Evolutionary conservation across 768 basidiomycete species (phyloP).

Genomic region (Tephrocybe sp.): DNA sequence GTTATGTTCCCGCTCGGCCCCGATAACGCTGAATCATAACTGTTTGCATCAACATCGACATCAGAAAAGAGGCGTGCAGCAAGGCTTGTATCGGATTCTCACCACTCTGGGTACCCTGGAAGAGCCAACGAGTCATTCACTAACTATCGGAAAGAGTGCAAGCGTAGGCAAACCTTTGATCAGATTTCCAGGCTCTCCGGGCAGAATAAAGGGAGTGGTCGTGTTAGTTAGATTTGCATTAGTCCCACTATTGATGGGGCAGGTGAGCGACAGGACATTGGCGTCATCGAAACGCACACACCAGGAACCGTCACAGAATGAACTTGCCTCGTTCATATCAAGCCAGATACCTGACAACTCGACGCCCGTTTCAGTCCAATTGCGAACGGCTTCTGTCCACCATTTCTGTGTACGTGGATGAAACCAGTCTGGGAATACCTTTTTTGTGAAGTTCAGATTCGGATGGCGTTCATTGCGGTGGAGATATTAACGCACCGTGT

Average conservation of each 20-base stretch:
- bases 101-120: slow-evolving; percentile 70
- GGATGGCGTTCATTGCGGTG: background rate
- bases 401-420: slow-evolving; percentile 48
- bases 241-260: slow-evolving; percentile 46
- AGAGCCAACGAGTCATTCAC: too few relatives aligned
- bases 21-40: slow-evolving; percentile 61
- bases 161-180: slow-evolving; percentile 44
- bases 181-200: slow-evolving; percentile 53
- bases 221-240: slow-evolving; percentile 57
- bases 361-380: slow-evolving; percentile 55
- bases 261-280: slow-evolving; percentile 6
- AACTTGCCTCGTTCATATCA: slow-evolving; percentile 69
- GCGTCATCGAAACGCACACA: slow-evolving; percentile 13
- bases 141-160: too few relatives aligned
- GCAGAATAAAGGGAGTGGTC: slow-evolving; percentile 53
- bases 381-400: slow-evolving; percentile 62
- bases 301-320: slow-evolving; percentile 66
- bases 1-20: slow-evolving; percentile 78
- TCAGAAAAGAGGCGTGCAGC: background rate
- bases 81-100: slow-evolving; percentile 24
- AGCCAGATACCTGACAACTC: slow-evolving; percentile 69
- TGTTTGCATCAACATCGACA: slow-evolving; percentile 21
- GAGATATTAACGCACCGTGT: slow-evolving; percentile 44
- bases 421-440: slow-evolving; percentile 68
- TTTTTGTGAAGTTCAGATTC: background rate